Base-by-base conservation (phyloP, 1,139 yeast genomes). In the Lodderomyces oxycetoniae region DNA sequence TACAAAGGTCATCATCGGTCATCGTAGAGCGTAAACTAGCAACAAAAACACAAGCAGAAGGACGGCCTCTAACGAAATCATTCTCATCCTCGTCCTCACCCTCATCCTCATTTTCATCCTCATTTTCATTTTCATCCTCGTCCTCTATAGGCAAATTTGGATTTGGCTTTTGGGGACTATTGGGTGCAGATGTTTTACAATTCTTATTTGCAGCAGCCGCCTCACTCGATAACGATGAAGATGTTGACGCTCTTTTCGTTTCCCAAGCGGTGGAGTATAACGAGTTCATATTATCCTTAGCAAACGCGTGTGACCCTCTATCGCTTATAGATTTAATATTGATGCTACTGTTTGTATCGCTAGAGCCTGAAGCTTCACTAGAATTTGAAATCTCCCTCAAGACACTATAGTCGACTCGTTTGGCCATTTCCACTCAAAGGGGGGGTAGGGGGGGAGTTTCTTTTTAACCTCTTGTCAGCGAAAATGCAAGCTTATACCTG, bases 11-110 rank as follows among this genome's bases (percentile, higher is more conserved):
- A 49, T 83, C 91, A 55, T 86, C 95, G 4, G 77, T 55, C 36
- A 71, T 61, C 25, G 65, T 59, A 0, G 88, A 70, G 4, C 84
- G 73, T 37, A 86, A 72, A 52, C 88, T 74, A 22, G 95, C 96
- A 35, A 87, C 96, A 62, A 87, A 87, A 1, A 86, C 84, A 56
- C 95, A 87, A 3, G 95, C 78, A 0, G 94, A 81, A 11, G 95
- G 95, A 26, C 85, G 68, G 5, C 56, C 58, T 36, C 61, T 46
- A 16, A 41, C 30, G 21, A 35, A 39, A 7, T 19, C 22, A 7
- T 12, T 24, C 12, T 24, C 26, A 14, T 24, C 26, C 14, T 24
- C 14, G 7, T 24, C 26, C 6, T 10, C 14, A n/a, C 14, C 14
- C 12, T 24, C 26, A 24, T 7, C 6, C n/a, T n/a, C 14, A 11